phyloP scores from a whole-genome alignment of 768 basidiomycete species.

The Mycena sanguinolenta region DNA sequence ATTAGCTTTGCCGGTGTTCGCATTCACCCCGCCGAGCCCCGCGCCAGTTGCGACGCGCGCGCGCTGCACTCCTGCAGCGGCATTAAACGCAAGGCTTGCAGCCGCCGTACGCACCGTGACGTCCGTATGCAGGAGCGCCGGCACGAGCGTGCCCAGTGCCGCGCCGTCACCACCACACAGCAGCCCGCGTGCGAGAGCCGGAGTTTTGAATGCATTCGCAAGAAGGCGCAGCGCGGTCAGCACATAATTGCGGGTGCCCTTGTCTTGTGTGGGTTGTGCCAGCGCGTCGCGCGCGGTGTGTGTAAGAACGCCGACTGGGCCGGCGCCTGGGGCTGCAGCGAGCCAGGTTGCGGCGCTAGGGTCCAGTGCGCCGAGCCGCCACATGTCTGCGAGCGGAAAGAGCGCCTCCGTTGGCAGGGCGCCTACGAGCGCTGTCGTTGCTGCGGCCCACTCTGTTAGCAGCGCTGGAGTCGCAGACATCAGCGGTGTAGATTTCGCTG shows the following conservation, averaged over 20 bases:
- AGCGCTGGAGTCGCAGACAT: constrained; percentile 53
- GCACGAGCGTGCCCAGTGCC: constrained; percentile 71
- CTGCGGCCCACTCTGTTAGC: constrained; percentile 63
- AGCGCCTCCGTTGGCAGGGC: constrained; percentile 67
- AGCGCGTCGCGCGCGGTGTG: constrained; percentile 55
- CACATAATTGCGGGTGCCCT: constrained; percentile 65
- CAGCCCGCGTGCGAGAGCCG: constrained; percentile 57
- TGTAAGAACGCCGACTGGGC: constrained; percentile 63
- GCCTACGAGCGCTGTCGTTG: constrained; percentile 56
- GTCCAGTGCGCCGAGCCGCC: constrained; percentile 84
- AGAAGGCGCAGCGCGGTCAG: constrained; percentile 78
- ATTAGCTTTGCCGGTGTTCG: constrained; percentile 44
- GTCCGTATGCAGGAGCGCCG: constrained; percentile 78
- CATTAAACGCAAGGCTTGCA: constrained; percentile 86
- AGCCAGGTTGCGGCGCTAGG: constrained; percentile 66
- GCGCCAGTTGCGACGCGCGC: constrained; percentile 59
- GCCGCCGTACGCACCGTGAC: constrained; percentile 79
- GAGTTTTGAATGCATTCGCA: constrained; percentile 73
- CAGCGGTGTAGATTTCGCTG: constrained; percentile 38
- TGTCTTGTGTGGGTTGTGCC: constrained; percentile 40
- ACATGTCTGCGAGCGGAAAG: constrained; percentile 88
- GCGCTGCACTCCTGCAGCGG: constrained; percentile 76
- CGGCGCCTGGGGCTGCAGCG: constrained; percentile 49
- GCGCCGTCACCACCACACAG: constrained; percentile 47
- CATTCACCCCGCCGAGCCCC: constrained; percentile 38